Evolutionary conservation across 164 flowering plant genomes (phyloP).

Genomic region (Nelumbo lutea): DNA sequence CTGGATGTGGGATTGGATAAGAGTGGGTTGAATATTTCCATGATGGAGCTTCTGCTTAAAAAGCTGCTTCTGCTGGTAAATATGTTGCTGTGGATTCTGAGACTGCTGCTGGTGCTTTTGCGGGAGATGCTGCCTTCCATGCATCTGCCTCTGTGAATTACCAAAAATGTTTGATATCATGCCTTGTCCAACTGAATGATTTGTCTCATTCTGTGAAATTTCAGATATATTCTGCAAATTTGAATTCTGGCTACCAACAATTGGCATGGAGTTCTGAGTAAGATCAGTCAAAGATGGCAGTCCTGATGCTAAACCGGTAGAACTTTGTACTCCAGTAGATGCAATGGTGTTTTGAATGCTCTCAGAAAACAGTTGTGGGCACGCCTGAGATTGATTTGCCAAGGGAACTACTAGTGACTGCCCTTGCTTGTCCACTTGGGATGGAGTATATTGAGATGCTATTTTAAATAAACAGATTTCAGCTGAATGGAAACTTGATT

Average conservation of each 20-base stretch:
- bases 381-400: constrained; percentile 39
- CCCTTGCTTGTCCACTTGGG: constrained; percentile 57
- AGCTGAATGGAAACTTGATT: not conserved
- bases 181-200: constrained; percentile 60
- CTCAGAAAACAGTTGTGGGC: constrained; percentile 52
- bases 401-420: constrained; percentile 40
- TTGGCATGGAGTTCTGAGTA: constrained; percentile 43
- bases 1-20: constrained; percentile 58
- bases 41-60: constrained; percentile 45
- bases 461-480: constrained; percentile 3
- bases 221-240: constrained; percentile 54
- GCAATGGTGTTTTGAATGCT: constrained; percentile 42
- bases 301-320: constrained; percentile 45
- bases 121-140: constrained; percentile 56
- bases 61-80: constrained; percentile 11
- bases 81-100: no score
- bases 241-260: constrained; percentile 43
- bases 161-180: constrained; percentile 49
- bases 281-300: constrained; percentile 44
- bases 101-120: constrained; percentile 40
- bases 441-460: constrained; percentile 43
- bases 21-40: constrained; percentile 39
- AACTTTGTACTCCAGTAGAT: constrained; percentile 44
- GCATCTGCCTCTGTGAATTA: constrained; percentile 62
- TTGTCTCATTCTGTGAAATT: constrained; percentile 41